Percentiles rank a stretch among this genome's conserved stretches.
phyloP scores from a whole-genome alignment of 2,329 filamentous ascomycete genomes.

The Waltergamsia citrina region DNA sequence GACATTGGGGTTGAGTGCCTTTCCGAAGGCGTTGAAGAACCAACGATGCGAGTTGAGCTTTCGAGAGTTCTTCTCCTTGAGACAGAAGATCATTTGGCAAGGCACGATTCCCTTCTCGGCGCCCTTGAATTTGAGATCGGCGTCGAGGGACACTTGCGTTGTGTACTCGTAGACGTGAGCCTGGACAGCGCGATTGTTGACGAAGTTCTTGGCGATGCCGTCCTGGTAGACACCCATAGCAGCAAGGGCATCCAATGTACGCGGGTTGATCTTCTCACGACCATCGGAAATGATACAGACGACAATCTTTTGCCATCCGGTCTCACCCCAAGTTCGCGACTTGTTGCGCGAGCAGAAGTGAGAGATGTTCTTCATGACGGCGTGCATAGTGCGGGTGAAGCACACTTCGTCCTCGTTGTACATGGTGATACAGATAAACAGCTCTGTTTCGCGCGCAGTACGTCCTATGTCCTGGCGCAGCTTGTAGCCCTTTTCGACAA shows the following conservation, averaged over 20 bases:
- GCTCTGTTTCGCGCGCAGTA: constrained; percentile 80
- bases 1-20: constrained; percentile 86
- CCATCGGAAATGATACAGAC: constrained; percentile 95
- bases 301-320: constrained; percentile 98
- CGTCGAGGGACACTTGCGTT: constrained; percentile 90
- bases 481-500: constrained; percentile 80
- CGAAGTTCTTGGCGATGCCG: constrained; percentile 95
- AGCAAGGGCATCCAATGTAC: constrained; percentile 87
- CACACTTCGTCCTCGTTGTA: constrained; percentile 97
- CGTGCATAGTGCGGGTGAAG: constrained; percentile 97
- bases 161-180: constrained; percentile 99
- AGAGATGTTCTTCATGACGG: constrained; percentile 95
- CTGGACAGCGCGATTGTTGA: constrained; percentile 91
- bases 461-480: constrained; percentile 82
- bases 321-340: constrained; percentile 92
- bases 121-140: constrained; percentile 96
- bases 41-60: constrained; percentile 98
- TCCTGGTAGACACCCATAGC: constrained; percentile 98
- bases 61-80: constrained; percentile 96
- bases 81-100: constrained; percentile 95
- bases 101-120: constrained; percentile 98
- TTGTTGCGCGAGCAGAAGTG: constrained; percentile 92
- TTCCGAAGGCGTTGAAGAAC: constrained; percentile 98
- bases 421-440: constrained; percentile 97
- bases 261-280: constrained; percentile 78